phyloP scores from a whole-genome alignment of 345 rosid species.

The Pistacia vera region DNA sequence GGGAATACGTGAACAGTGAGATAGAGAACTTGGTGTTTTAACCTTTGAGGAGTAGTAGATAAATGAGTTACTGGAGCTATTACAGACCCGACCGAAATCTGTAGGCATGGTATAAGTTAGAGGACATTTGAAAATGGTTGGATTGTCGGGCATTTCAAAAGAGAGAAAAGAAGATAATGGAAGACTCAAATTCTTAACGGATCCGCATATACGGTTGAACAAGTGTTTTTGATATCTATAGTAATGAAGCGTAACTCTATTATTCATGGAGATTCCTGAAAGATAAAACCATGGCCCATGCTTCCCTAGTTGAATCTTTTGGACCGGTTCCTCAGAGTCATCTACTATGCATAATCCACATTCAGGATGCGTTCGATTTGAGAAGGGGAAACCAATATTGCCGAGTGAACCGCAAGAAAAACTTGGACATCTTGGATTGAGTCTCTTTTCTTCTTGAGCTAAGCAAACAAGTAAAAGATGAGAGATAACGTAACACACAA shows the following conservation, averaged over 20 bases:
- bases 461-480: neutral
- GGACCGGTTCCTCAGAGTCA: neutral
- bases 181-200: neutral
- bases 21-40: neutral
- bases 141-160: neutral
- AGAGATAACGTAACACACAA: neutral
- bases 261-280: neutral
- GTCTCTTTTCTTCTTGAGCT: neutral
- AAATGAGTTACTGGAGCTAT: constrained; percentile 17
- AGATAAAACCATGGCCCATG: neutral
- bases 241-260: neutral
- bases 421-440: neutral
- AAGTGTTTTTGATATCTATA: neutral
- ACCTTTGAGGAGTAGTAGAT: neutral
- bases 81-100: neutral
- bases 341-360: neutral
- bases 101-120: neutral
- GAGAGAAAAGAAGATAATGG: too few relatives aligned
- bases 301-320: neutral
- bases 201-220: neutral
- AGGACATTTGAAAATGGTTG: too few relatives aligned
- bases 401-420: constrained; percentile 31
- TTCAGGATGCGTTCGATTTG: neutral
- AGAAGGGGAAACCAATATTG: constrained; percentile 1
- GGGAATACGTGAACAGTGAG: constrained; percentile 31